Evolutionary conservation across 257 asterid species (phyloP), one percentile per base, ranked within the genome.

Genomic region (Salvia miltiorrhiza): DNA sequence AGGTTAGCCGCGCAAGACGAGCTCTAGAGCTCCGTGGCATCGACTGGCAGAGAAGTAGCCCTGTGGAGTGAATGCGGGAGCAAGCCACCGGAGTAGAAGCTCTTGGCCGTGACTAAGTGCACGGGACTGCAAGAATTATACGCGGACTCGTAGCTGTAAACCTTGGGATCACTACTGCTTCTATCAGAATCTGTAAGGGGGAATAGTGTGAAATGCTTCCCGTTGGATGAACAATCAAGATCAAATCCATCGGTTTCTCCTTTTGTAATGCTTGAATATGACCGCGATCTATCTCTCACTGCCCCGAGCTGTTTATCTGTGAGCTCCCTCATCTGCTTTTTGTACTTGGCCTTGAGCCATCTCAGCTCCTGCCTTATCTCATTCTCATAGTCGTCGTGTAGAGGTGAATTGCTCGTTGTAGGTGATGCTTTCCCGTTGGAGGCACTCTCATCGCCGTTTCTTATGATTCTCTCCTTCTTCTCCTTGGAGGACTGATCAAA

Each of bases 311-410:
- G 81, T 40, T 83, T 77, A 77, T 81, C 82, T 28, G 72, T 80
- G 35, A 87, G 75, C 47, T 81, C 88, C 66, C 83, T 85, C 80
- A 85, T 24, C 63, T 87, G 90, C 78, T 64, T 65, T 59, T 79
- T 87, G 63, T 82, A 85, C 81, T 79, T 89, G 47, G 88, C 92
- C 87, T 87, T 85, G 24, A 87, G 86, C 95, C 95, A 85, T 74
- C 86, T 80, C 35, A 83, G 49, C 65, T 85, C 93, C 61, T 80
- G 84, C 63, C 69, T 72, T 9, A 74, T 81, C 77, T 85, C 88
- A 11, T 84, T 81, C 57, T 77, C 86, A 13, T 77, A 44, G 32
- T 73, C 78, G 13, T 74, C 81, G 3, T 66, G 67, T 6, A 19
- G 55, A 49, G 81, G 64, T 26, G 79, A 82, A 73, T 75, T 45